phyloP scores from a whole-genome alignment of 164 flowering plant species.

The Echeveria elegans region DNA sequence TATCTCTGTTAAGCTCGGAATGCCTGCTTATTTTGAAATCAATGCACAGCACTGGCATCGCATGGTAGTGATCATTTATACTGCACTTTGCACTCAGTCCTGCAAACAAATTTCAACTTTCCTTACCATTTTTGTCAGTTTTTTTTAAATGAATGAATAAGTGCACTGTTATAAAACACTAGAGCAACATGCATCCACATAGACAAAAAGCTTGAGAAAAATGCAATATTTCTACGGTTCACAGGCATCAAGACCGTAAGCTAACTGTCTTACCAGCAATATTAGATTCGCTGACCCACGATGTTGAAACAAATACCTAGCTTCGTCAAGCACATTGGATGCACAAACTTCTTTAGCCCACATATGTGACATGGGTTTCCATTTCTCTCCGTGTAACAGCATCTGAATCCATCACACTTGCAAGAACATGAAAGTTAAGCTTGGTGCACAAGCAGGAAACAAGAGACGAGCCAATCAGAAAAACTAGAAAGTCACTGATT shows the following conservation, averaged over 20 bases:
- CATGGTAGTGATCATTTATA: neutral
- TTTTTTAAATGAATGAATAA: neutral
- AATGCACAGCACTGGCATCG: too few relatives aligned
- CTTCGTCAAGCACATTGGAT: conserved; percentile 35
- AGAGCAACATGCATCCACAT: neutral
- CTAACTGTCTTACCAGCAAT: neutral
- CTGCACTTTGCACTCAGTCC: neutral
- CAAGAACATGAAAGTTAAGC: conserved; percentile 19
- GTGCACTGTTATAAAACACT: neutral
- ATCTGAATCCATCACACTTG: conserved; percentile 37
- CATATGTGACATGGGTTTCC: conserved; percentile 38
- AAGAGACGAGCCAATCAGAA: neutral
- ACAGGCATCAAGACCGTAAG: neutral
- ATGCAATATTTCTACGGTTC: neutral
- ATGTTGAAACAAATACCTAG: conserved; percentile 35
- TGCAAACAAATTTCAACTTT: neutral
- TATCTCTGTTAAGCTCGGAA: too few relatives aligned
- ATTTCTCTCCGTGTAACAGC: conserved; percentile 19
- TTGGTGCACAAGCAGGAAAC: conserved; percentile 3
- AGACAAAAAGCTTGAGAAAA: neutral
- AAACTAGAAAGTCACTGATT: neutral
- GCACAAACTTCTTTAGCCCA: conserved; percentile 46
- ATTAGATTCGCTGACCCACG: conserved; percentile 10
- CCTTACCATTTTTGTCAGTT: neutral
- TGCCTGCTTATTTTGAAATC: too few relatives aligned